Evolutionary conservation across 495 filamentous ascomycete genomes (phyloP).

Genomic region (Xylaria grammica): DNA sequence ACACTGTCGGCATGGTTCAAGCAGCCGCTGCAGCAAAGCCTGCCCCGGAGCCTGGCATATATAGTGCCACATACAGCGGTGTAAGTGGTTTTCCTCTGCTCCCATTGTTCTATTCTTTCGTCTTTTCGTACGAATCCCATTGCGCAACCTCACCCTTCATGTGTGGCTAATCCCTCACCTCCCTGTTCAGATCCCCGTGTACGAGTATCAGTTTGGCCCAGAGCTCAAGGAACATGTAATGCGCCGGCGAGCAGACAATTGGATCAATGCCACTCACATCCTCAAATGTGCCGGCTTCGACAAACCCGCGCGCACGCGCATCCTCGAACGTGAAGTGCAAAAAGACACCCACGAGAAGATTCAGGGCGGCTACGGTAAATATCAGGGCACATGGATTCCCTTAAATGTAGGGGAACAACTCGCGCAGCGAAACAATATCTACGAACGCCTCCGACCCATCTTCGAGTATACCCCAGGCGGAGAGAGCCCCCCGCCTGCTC

Average conservation of each 20-base stretch:
- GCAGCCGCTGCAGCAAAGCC: conserved; percentile 29
- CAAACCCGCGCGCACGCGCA: conserved; percentile 91
- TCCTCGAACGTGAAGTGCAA: conserved; percentile 95
- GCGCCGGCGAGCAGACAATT: conserved; percentile 85
- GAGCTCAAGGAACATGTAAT: conserved; percentile 79
- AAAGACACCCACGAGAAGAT: conserved; percentile 97
- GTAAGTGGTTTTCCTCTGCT: conserved; percentile 57
- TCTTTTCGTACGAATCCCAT: conserved; percentile 32
- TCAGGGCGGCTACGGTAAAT: conserved; percentile 98
- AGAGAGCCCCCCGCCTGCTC: conserved; percentile 88
- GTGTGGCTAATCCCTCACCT: conserved; percentile 24
- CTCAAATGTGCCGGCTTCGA: conserved; percentile 73
- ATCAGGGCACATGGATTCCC: conserved; percentile 98
- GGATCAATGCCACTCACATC: conserved; percentile 96
- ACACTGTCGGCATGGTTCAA: conserved; percentile 44
- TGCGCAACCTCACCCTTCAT: conserved; percentile 51
- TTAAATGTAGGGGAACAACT: conserved; percentile 79
- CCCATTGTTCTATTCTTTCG: conserved; percentile 8
- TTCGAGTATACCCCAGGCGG: conserved; percentile 88
- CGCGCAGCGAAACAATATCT: conserved; percentile 82
- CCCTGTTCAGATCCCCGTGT: conserved; percentile 80
- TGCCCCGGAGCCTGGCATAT: conserved; percentile 56
- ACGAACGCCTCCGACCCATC: conserved; percentile 80
- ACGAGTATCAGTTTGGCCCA: conserved; percentile 78
- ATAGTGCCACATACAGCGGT: conserved; percentile 92